Percentiles rank a stretch among this genome's conserved stretches.
Conservation (phyloP, 305 asterid species). For the Striga hermonthica region DNA sequence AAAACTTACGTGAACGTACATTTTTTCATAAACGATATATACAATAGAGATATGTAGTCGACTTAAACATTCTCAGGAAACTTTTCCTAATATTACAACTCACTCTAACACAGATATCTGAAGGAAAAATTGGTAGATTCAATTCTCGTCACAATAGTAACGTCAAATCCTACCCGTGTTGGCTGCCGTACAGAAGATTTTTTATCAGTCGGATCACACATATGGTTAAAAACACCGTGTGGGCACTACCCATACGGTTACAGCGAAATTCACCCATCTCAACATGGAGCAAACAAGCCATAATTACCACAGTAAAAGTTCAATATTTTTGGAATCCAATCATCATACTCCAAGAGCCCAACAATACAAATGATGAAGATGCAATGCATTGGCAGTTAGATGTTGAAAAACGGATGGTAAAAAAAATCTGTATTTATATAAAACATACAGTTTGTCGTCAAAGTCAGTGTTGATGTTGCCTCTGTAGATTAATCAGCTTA, state of each 20-base stretch:
- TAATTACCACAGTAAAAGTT: slow-evolving; percentile 1
- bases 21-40: too few relatives aligned
- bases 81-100: not conserved
- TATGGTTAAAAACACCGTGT: too few relatives aligned
- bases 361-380: slow-evolving; percentile 23
- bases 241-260: too few relatives aligned
- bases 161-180: too few relatives aligned
- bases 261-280: too few relatives aligned
- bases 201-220: too few relatives aligned
- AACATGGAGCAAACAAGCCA: slow-evolving; percentile 6
- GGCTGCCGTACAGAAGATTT: too few relatives aligned
- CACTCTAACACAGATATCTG: not conserved
- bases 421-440: not conserved
- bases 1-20: too few relatives aligned
- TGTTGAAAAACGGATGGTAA: not conserved
- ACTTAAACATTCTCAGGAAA: not conserved
- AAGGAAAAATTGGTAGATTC: too few relatives aligned
- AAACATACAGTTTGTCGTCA: slow-evolving; percentile 24
- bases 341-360: slow-evolving; percentile 21
- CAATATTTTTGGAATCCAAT: not conserved
- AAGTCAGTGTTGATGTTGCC: slow-evolving; percentile 43
- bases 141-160: too few relatives aligned
- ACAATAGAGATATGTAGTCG: too few relatives aligned
- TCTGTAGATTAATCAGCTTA: slow-evolving; percentile 54
- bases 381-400: slow-evolving; percentile 30